These are phyloP conservation scores for Allantophomopsis lycopodina DNA, from an alignment of 2,329 filamentous ascomycete genomes.

Conservation along the genomic window DNA sequence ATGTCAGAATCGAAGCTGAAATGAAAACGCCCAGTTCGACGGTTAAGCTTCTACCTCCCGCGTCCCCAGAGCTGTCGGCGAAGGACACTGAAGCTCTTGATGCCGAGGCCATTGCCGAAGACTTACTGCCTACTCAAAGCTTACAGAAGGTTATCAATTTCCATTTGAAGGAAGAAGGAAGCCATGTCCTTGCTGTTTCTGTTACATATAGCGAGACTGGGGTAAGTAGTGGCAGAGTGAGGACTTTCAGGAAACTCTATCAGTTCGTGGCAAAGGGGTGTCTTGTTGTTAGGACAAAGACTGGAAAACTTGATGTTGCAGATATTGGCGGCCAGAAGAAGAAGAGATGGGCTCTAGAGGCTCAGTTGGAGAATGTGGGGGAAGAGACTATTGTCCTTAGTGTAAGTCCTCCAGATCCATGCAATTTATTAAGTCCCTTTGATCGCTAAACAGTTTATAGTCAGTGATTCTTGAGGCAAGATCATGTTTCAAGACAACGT, in stretches of 20 bases:
- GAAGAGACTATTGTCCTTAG: constrained; percentile 68
- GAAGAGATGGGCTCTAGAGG: constrained; percentile 63
- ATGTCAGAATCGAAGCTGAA: constrained; percentile 75
- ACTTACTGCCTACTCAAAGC: constrained; percentile 49
- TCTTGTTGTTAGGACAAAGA: constrained; percentile 82
- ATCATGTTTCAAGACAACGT: constrained; percentile 32
- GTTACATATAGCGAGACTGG: constrained; percentile 86
- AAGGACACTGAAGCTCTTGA: constrained; percentile 2
- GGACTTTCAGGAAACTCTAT: constrained; percentile 90
- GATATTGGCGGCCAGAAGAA: constrained; percentile 25
- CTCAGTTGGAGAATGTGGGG: constrained; percentile 89
- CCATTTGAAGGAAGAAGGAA: constrained; percentile 86
- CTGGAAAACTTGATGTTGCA: constrained; percentile 28
- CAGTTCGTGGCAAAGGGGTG: constrained; percentile 91
- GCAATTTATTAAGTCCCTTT: too few relatives aligned
- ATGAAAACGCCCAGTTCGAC: constrained; percentile 75
- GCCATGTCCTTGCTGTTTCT: constrained; percentile 84
- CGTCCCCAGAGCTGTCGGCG: constrained; percentile 6
- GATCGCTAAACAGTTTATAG: constrained; percentile 20
- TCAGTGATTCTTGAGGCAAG: constrained; percentile 40
- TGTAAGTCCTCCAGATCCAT: neutral
- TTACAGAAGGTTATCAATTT: constrained; percentile 74
- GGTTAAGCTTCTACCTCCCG: constrained; percentile 43
- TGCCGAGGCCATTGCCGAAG: constrained; percentile 18
- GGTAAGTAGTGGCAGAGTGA: constrained; percentile 53